Percentiles rank a stretch among this genome's conserved stretches.
These are phyloP conservation scores for Aspergillus pseudoglaucus DNA, from an alignment of 2,329 filamentous ascomycete species.

Conservation along the genomic window DNA sequence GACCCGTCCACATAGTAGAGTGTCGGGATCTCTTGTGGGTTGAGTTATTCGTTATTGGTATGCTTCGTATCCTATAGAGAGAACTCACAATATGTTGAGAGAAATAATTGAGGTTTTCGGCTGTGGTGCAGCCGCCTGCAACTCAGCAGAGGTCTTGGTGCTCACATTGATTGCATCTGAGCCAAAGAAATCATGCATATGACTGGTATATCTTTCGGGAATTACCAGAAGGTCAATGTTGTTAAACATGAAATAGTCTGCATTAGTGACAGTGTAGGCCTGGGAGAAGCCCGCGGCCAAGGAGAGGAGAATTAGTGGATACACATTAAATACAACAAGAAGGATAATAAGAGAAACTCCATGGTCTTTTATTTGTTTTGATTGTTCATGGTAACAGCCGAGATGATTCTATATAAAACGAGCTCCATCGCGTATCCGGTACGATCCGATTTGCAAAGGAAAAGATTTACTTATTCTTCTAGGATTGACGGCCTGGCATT, in stretches of 20 bases:
- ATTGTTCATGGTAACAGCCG: too few species aligned
- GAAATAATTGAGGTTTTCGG: constrained; percentile 12
- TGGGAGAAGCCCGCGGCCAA: constrained; percentile 8
- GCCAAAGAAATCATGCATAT: constrained; percentile 18
- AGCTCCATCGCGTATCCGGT: too few species aligned
- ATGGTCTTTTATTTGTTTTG: too few species aligned
- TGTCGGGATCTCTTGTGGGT: constrained; percentile 9
- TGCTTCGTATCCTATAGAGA: too few species aligned
- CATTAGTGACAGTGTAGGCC: constrained; percentile 11
- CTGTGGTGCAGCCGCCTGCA: constrained; percentile 9
- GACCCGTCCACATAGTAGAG: constrained; percentile 11
- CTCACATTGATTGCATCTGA: constrained; percentile 11
- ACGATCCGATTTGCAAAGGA: too few species aligned
- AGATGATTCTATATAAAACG: too few species aligned
- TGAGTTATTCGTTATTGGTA: neutral
- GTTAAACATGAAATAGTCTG: constrained; percentile 11
- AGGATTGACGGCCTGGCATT: too few species aligned
- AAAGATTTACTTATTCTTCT: too few species aligned
- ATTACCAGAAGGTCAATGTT: constrained; percentile 13
- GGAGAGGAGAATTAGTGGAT: neutral
- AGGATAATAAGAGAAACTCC: too few species aligned
- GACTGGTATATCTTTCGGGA: constrained; percentile 11
- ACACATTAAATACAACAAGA: too few species aligned
- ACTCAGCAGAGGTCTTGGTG: constrained; percentile 11
- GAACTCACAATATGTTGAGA: constrained; percentile 15